Evolutionary conservation across 2,329 filamentous ascomycete genomes (phyloP), one percentile per base, ranked within the genome.

Genomic region (Aspergillus jensenii): DNA sequence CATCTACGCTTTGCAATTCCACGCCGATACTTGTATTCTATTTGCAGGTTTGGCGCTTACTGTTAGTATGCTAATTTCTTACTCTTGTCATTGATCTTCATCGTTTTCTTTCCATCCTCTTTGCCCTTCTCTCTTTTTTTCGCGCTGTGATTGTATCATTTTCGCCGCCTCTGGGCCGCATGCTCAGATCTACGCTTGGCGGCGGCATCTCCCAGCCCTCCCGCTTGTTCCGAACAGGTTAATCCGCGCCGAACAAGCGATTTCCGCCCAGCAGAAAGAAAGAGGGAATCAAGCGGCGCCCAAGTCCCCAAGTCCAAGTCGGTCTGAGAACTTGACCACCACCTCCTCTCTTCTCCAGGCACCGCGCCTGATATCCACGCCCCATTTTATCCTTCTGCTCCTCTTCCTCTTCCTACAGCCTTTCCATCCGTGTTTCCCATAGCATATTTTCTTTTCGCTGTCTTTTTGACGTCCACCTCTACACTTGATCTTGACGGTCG

Each of bases 241-340:
- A 62, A 69, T 74, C 71, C 71, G 71, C 31, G 67, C 71, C 71
- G 71, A 71, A 68, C 71, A 73, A 74, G 71, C 71, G 71, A 74
- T 67, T 68, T 66, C 67, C 68, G 68, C 66, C 65, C 67, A 67
- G 62, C 60, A 55, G 60, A 40, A 47, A 55, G 45, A 47, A 50
- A 40, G 43, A 47, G 44, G 51, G 52, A 46, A 62, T 55, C 54
- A 56, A 65, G 35, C 48, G 40, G 27, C 52, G 48, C 48, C 48
- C 48, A 43, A 55, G 45, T 39, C 45, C 43, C 52, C 25, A 46
- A 45, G 40, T 53, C 27, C 41, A 41, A 43, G 45, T 50, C 53
- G 37, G 53, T 55, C 53, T 55, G 45, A 48, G 35, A 43, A 44
- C 40, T 45, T 55, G 40, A 55, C 43, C 33, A 46, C 45, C 25